A percentile compares a stretch with the other conserved stretches of the same genome.
phyloP scores from a whole-genome alignment of 148 eudicot genomes.

The Pouteria glomerata region DNA sequence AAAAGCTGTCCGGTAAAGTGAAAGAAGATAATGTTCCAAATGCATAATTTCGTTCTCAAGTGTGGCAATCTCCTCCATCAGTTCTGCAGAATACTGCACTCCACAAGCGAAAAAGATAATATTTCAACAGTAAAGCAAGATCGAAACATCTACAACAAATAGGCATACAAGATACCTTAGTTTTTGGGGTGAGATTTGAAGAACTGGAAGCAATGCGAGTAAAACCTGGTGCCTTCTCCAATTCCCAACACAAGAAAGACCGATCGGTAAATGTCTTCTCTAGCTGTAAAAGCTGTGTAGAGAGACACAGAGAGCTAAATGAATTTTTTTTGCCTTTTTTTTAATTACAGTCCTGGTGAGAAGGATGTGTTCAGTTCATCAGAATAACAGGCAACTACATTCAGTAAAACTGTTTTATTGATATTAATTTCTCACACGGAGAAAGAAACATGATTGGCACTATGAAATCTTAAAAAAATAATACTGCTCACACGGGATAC shows the following conservation, averaged over 20 bases:
- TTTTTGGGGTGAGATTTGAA: slow-evolving; percentile 8
- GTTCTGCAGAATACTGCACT: slow-evolving; percentile 36
- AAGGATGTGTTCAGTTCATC: not conserved
- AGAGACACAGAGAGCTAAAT: not conserved
- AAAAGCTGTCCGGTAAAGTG: slow-evolving; percentile 36
- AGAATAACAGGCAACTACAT: not conserved
- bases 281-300: not conserved
- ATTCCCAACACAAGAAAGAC: slow-evolving; percentile 14
- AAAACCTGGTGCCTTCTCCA: slow-evolving; percentile 6
- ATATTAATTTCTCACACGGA: not conserved
- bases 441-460: not conserved
- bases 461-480: no score
- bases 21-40: slow-evolving; percentile 41
- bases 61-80: slow-evolving; percentile 34
- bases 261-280: not conserved
- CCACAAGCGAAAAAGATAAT: not conserved
- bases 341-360: not conserved
- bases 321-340: no score
- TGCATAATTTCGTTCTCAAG: slow-evolving; percentile 36
- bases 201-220: slow-evolving; percentile 2
- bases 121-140: not conserved
- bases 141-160: not conserved
- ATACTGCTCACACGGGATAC: not conserved
- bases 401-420: not conserved
- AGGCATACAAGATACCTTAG: slow-evolving; percentile 1